Evolutionary conservation across 352 stramenopile species (phyloP), one percentile per base, ranked within the genome.

Genomic region (Phytophthora melonis): DNA sequence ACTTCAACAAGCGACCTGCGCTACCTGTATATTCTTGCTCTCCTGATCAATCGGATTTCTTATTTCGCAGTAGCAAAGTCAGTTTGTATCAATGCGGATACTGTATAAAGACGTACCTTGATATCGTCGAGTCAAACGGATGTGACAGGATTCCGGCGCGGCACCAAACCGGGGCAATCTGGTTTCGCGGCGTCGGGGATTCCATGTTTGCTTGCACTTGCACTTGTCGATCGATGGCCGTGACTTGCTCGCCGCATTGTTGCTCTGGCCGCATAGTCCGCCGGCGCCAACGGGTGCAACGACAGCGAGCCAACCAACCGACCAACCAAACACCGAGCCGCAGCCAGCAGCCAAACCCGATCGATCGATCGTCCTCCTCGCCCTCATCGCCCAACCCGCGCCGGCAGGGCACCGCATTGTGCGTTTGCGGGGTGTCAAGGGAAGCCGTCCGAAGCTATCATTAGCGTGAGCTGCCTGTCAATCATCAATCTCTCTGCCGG

Each of bases 1-100:
- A 79, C 58, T 82, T 82, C 75, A 82, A 82, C 60, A 14, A 73
- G 70, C 36, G 58, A 70, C 32, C 5, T 72, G 70, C 69, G 57
- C 47, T 67, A 23, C 50, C 53, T 78, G 39, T 43, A 1, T 63
- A 16, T 30, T 23, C 2, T 19, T 4, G 16, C 19, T 18, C 5
- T n/a, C 39, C 11, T 18, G 5, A 3, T 18, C 13, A 45, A 45
- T 45, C 39, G 13, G 11, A n/a, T 45, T 10, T 34, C 30, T 34
- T 34, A 34, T 8, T 34, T 34, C 7, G 39, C 3, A n/a, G 11
- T 13, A 18, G 5, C 13, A 8, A n/a, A n/a, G 2, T 25, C 1
- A 19, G 1, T 19, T 16, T 13, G 2, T 32, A 62, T 30, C 5
- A 0, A 14, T 13, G 3, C 3, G 5, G 10, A 7, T 30, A n/a